Percentiles rank a stretch among this genome's conserved stretches.
These are phyloP conservation scores for Penicillium coffeae DNA, from an alignment of 495 filamentous ascomycete genomes.

Conservation along the genomic window DNA sequence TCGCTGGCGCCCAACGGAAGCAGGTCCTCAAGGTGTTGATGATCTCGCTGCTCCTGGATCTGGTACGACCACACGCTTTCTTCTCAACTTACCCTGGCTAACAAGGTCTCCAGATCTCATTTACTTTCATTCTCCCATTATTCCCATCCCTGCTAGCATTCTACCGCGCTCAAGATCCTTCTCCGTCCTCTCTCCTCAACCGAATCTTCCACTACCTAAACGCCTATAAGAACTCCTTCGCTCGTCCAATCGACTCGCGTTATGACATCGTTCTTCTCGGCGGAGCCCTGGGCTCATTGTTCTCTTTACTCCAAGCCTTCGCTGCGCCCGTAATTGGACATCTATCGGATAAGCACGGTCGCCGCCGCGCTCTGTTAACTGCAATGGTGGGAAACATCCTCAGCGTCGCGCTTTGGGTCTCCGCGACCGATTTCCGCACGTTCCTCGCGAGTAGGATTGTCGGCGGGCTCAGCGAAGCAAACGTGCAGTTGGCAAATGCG, in stretches of 20 bases:
- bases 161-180: constrained; percentile 69
- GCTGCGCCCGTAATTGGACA: constrained; percentile 88
- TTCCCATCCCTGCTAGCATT: constrained; percentile 93
- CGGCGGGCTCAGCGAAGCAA: constrained; percentile 91
- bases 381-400: constrained; percentile 94
- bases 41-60: constrained; percentile 65
- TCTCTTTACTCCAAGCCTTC: constrained; percentile 89
- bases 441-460: constrained; percentile 90
- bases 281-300: constrained; percentile 88
- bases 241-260: constrained; percentile 86
- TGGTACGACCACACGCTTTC: constrained; percentile 42
- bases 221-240: constrained; percentile 91
- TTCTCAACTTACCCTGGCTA: background rate
- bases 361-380: constrained; percentile 80
- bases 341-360: constrained; percentile 84
- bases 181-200: constrained; percentile 62
- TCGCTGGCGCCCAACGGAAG: constrained; percentile 56
- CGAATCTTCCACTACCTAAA: constrained; percentile 81
- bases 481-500: constrained; percentile 92
- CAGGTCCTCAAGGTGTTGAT: constrained; percentile 78
- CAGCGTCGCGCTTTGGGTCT: constrained; percentile 90
- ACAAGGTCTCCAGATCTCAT: constrained; percentile 60
- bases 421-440: constrained; percentile 88
- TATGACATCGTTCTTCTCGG: constrained; percentile 97
- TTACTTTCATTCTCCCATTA: constrained; percentile 96